These are phyloP conservation scores for Datisca glomerata DNA, from an alignment of 306 rosid genomes.

Conservation along the genomic window DNA sequence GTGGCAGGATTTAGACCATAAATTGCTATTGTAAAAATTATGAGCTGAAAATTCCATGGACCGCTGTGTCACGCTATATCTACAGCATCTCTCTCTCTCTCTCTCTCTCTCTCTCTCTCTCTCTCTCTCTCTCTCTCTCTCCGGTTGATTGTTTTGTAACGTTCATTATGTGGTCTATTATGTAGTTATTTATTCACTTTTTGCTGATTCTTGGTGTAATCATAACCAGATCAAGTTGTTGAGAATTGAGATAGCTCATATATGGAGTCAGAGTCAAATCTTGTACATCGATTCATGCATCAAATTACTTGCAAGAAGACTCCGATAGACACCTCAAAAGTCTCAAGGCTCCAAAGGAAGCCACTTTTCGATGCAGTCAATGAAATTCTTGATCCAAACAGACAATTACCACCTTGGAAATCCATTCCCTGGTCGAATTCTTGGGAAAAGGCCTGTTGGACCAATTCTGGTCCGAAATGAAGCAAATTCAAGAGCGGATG, in stretches of 20 bases:
- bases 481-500: conserved; percentile 34
- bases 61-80: too few species aligned
- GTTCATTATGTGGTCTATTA: not conserved
- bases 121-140: too few species aligned
- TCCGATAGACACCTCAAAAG: conserved; percentile 45
- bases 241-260: conserved; percentile 64
- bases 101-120: too few species aligned
- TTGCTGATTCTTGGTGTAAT: conserved; percentile 2
- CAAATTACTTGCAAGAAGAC: conserved; percentile 41
- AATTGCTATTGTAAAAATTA: too few species aligned
- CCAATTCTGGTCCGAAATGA: conserved; percentile 57
- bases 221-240: conserved; percentile 41
- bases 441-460: conserved; percentile 15
- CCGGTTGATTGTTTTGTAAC: too few species aligned
- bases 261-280: conserved; percentile 37
- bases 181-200: not conserved
- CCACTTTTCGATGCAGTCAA: conserved; percentile 58
- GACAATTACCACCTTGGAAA: conserved; percentile 74
- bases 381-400: conserved; percentile 44
- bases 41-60: too few species aligned
- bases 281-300: conserved; percentile 43
- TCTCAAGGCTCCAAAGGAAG: conserved; percentile 41
- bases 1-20: too few species aligned
- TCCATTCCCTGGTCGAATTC: conserved; percentile 12
- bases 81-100: too few species aligned